Evolutionary conservation across 73 alveolate species (phyloP), one percentile per base, ranked within the genome.

Genomic region (Symbiodinium pilosum): DNA sequence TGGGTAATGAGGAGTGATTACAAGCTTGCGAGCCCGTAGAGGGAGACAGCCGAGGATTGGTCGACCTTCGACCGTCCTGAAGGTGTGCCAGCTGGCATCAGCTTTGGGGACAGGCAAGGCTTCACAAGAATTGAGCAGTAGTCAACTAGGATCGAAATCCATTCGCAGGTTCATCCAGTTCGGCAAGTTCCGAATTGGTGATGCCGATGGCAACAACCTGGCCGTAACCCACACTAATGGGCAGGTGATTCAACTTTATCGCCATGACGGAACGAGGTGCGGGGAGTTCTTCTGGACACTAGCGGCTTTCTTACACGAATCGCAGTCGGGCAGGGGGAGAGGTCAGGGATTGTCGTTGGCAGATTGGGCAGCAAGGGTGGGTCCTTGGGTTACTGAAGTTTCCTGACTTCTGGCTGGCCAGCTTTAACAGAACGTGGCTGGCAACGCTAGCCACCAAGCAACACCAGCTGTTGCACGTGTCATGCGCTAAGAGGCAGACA

Each of bases 111-210:
- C 8, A n/a, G n/a, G n/a, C n/a, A n/a, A n/a, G n/a, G n/a, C n/a
- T n/a, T n/a, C n/a, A n/a, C n/a, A n/a, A n/a, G n/a, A n/a, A n/a
- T n/a, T n/a, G n/a, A n/a, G n/a, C n/a, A n/a, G n/a, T n/a, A n/a
- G n/a, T n/a, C n/a, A n/a, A n/a, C n/a, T n/a, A n/a, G n/a, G n/a
- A n/a, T n/a, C n/a, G n/a, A n/a, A n/a, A n/a, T n/a, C n/a, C n/a
- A n/a, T n/a, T n/a, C n/a, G n/a, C 77, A 64, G 77, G 77, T 64
- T 64, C 77, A 64, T 64, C 28, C 77, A 64, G 77, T 18, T 64
- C 77, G 77, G 77, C 77, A 64, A 18, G 77, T 64, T 64, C 77
- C 77, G 77, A 36, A 64, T 64, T 64, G 77, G 77, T 26, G 77
- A 14, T 64, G 0, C 77, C 77, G 36, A 64, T 6, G 77, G 40